Evolutionary conservation across 148 eudicot genomes (phyloP).

Genomic region (Bassia scoparia): DNA sequence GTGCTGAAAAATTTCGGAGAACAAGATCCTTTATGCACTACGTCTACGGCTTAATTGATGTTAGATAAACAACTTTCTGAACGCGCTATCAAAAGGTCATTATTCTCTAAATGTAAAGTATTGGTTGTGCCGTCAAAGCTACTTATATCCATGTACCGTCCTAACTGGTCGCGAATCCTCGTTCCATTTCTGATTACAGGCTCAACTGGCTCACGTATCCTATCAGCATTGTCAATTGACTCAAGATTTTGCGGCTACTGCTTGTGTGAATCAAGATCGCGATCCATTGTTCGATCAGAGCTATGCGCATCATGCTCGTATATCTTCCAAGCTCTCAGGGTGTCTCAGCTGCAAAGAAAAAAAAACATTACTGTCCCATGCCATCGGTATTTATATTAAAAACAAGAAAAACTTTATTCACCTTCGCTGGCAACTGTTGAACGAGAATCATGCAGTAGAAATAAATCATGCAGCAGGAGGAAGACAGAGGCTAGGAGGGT

Average conservation of each 20-base stretch:
- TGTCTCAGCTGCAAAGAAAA: too few relatives aligned
- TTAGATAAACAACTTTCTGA: neutral
- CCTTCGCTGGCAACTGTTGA: neutral
- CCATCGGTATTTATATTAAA: neutral
- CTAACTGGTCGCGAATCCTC: neutral
- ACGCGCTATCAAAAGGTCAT: neutral
- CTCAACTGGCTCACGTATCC: constrained; percentile 63
- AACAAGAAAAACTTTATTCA: neutral
- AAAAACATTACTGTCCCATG: neutral
- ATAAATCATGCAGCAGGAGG: too few relatives aligned
- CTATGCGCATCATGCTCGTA: constrained; percentile 88
- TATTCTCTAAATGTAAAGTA: neutral
- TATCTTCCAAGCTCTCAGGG: constrained; percentile 85
- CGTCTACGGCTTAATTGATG: neutral
- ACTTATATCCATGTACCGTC: neutral
- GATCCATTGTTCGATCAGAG: constrained; percentile 55
- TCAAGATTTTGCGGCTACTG: constrained; percentile 27
- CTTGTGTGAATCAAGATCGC: constrained; percentile 31
- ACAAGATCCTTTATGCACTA: neutral
- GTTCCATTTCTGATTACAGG: constrained; percentile 49
- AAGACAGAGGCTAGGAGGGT: too few relatives aligned
- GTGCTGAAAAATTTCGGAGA: neutral
- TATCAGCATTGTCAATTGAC: constrained; percentile 64
- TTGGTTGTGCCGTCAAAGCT: neutral
- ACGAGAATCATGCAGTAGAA: neutral